Percentiles rank a stretch among this genome's conserved stretches.
phyloP scores from a whole-genome alignment of 169 alveolate genomes.

The Neospora caninum region DNA sequence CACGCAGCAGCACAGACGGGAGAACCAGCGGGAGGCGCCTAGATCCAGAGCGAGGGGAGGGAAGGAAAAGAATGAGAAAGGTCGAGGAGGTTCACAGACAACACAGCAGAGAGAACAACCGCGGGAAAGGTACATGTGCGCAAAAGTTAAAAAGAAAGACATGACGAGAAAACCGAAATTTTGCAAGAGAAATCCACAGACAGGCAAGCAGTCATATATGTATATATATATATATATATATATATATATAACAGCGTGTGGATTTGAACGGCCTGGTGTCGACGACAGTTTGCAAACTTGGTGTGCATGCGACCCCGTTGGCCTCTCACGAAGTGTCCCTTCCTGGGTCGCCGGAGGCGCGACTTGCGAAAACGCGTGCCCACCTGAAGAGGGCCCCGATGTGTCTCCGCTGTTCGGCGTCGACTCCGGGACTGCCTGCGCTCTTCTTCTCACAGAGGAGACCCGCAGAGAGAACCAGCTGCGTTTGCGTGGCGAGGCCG shows the following conservation, averaged over 20 bases:
- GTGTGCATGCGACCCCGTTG: not conserved
- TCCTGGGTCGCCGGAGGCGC: too few species aligned
- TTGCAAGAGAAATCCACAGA: too few species aligned
- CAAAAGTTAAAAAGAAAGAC: too few species aligned
- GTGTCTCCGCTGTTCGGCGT: not conserved
- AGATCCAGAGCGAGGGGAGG: too few species aligned
- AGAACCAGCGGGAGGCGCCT: not conserved
- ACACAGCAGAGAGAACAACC: too few species aligned
- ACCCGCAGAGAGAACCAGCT: not conserved
- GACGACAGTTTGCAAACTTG: too few species aligned
- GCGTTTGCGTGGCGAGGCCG: not conserved
- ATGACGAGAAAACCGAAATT: too few species aligned
- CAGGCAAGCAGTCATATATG: not conserved
- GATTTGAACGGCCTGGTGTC: too few species aligned
- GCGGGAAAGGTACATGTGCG: too few species aligned
- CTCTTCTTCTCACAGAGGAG: not conserved
- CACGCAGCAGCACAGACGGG: not conserved
- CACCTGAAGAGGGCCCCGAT: not conserved
- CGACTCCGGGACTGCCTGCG: not conserved
- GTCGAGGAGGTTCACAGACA: too few species aligned
- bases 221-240: not conserved
- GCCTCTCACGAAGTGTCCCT: not conserved
- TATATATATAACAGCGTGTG: not conserved
- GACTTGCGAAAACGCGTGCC: not conserved
- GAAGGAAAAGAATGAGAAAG: too few species aligned